These are phyloP conservation scores for Blastobotrys elegans DNA, from an alignment of 1,139 yeast genomes.

Conservation along the genomic window DNA sequence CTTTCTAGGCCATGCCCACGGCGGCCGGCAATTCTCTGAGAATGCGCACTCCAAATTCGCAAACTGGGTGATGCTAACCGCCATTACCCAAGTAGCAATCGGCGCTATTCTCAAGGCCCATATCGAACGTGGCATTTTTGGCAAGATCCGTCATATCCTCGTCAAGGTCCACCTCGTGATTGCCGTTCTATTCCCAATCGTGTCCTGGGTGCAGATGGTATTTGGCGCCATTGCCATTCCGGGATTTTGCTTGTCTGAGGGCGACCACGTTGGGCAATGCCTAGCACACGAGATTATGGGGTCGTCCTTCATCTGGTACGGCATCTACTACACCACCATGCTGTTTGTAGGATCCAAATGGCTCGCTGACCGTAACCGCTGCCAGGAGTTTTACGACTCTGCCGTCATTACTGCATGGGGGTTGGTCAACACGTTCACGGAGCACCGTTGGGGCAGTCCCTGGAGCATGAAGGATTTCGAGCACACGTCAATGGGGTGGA, in stretches of 20 bases:
- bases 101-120: constrained; percentile 37
- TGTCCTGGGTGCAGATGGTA: constrained; percentile 62
- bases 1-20: constrained; percentile 38
- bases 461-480: constrained; percentile 87
- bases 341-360: constrained; percentile 46
- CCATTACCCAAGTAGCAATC: constrained; percentile 29
- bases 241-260: constrained; percentile 63
- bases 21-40: constrained; percentile 34
- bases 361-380: constrained; percentile 41
- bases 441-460: constrained; percentile 90
- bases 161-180: constrained; percentile 35
- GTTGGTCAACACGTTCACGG: constrained; percentile 87
- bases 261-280: constrained; percentile 81
- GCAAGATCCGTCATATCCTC: constrained; percentile 30
- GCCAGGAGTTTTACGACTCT: constrained; percentile 86
- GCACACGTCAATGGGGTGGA: constrained; percentile 92
- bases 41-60: constrained; percentile 35
- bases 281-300: constrained; percentile 98
- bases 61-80: constrained; percentile 28
- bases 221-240: constrained; percentile 79
- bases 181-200: constrained; percentile 37
- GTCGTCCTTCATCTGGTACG: constrained; percentile 73
- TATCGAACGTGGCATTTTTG: constrained; percentile 33
- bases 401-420: constrained; percentile 84
- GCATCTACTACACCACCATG: constrained; percentile 61